Evolutionary conservation across 768 basidiomycete genomes (phyloP).

Genomic region (Mycena amicta): DNA sequence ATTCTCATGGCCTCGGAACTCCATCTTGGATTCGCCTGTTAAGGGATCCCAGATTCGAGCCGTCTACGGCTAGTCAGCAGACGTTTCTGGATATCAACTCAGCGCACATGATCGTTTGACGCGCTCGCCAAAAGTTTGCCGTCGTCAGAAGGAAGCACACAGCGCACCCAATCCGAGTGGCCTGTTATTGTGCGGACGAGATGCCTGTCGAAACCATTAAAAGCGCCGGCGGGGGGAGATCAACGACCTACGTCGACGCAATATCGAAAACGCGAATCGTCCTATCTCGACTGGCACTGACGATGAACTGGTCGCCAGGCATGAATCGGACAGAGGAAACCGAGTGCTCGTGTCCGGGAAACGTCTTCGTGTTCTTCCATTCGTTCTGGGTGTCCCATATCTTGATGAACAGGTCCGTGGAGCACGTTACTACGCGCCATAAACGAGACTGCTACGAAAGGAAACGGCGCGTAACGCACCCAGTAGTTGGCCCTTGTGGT

Average conservation of each 20-base stretch:
- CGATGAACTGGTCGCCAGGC: constrained; percentile 80
- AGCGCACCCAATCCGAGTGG: constrained; percentile 87
- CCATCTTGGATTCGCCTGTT: constrained; percentile 76
- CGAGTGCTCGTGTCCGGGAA: constrained; percentile 90
- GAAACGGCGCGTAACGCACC: constrained; percentile 48
- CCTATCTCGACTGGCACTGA: constrained; percentile 86
- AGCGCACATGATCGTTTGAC: constrained; percentile 82
- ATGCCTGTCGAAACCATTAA: constrained; percentile 49
- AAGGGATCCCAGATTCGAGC: constrained; percentile 74
- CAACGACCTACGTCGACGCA: constrained; percentile 68
- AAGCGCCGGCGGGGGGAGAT: constrained; percentile 3
- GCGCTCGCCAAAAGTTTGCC: constrained; percentile 77
- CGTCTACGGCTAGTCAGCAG: constrained; percentile 51
- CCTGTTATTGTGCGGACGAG: constrained; percentile 74
- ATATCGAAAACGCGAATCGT: constrained; percentile 88
- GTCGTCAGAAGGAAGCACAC: constrained; percentile 65
- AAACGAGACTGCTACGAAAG: neutral
- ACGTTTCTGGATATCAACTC: neutral
- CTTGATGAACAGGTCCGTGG: constrained; percentile 89
- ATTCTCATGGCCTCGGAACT: constrained; percentile 87
- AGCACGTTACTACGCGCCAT: constrained; percentile 57
- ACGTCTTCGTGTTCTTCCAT: constrained; percentile 86
- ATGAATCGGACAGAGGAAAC: constrained; percentile 86
- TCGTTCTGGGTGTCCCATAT: constrained; percentile 90
- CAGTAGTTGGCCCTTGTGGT: constrained; percentile 79